A percentile compares a stretch with the other conserved stretches of the same genome.
Conservation (phyloP, 345 rosid genomes). For the Arabis hirsuta region DNA sequence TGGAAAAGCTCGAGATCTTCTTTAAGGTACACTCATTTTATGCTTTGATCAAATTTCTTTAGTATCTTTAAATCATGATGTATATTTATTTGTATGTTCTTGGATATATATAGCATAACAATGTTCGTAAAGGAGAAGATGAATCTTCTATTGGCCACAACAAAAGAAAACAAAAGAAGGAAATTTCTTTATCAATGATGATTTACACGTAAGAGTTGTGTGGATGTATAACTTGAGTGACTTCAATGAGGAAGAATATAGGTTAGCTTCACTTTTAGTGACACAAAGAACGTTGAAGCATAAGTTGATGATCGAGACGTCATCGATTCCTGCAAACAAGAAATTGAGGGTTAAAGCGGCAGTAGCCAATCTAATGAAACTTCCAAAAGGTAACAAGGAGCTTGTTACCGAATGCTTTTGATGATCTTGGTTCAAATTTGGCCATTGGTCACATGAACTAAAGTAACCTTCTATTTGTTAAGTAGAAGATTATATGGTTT, state of each 20-base stretch:
- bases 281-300: neutral
- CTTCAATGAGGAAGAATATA: neutral
- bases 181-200: neutral
- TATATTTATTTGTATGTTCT: too few relatives aligned
- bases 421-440: conserved; percentile 5
- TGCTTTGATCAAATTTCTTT: too few relatives aligned
- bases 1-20: too few relatives aligned
- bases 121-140: neutral
- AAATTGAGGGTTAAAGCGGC: neutral
- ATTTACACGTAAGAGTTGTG: neutral
- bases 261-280: conserved; percentile 4
- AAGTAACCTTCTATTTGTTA: neutral
- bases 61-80: too few relatives aligned
- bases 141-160: conserved; percentile 4
- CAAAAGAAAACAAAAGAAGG: neutral
- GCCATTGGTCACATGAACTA: neutral
- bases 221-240: conserved; percentile 1
- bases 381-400: conserved; percentile 8
- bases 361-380: conserved; percentile 6
- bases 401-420: neutral
- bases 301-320: conserved; percentile 44
- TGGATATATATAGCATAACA: conserved; percentile 4
- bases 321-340: conserved; percentile 46
- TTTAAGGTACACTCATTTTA: too few relatives aligned
- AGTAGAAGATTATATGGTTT: neutral